Evolutionary conservation across 306 rosid species (phyloP).

Genomic region (Sindora glabra): DNA sequence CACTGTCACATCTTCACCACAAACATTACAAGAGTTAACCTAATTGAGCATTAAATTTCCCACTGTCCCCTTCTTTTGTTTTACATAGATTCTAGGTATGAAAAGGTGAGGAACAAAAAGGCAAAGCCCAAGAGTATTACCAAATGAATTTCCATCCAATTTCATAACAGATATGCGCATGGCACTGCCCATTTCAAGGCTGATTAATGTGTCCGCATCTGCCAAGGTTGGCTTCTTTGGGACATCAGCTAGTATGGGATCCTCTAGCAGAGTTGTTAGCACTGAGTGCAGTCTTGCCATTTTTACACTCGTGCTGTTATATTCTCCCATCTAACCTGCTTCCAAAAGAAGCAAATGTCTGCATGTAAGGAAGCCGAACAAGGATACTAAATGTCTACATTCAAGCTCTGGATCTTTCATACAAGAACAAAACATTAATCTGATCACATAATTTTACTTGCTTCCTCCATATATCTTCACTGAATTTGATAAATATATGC

Average conservation of each 20-base stretch:
- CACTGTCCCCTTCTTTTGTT: not conserved
- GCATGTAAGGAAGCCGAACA: not conserved
- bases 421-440: too few species aligned
- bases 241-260: constrained; percentile 70
- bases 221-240: constrained; percentile 57
- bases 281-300: constrained; percentile 55
- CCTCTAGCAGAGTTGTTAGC: constrained; percentile 35
- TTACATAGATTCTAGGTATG: not conserved
- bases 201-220: constrained; percentile 74
- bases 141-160: constrained; percentile 52
- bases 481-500: too few species aligned
- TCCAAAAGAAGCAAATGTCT: not conserved
- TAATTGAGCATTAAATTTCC: not conserved
- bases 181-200: constrained; percentile 80
- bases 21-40: not conserved
- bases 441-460: too few species aligned
- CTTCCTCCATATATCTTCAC: too few species aligned
- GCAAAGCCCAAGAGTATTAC: constrained; percentile 20
- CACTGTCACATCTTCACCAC: constrained; percentile 47
- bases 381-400: too few species aligned
- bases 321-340: constrained; percentile 22
- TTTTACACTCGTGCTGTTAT: constrained; percentile 40
- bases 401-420: too few species aligned
- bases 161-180: constrained; percentile 70
- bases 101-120: not conserved